Evolutionary conservation across 1,284 basidiomycete species (phyloP), one percentile per base, ranked within the genome.

Genomic region (Termitomyces sp.): DNA sequence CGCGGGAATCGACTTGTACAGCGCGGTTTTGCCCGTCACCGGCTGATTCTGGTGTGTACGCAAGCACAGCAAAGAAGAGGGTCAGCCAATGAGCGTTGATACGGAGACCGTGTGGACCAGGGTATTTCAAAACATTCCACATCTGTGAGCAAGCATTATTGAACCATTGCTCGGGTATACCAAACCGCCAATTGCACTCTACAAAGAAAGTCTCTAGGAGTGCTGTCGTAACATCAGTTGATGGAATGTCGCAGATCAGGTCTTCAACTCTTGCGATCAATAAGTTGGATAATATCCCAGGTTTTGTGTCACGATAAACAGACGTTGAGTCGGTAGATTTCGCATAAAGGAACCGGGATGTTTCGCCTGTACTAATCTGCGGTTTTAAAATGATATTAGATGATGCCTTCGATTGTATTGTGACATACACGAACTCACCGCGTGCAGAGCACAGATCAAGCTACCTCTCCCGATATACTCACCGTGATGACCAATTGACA

Each of bases 11-110:
- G 21, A 61, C 51, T 12, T 65, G 56, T 17, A 53, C 48, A 47
- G 62, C 60, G 17, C 52, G 56, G 31, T 52, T 50, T 2, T 63
- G 53, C 17, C 62, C 24, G 24, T 24, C 48, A 33, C 58, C 56
- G 33, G 60, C 55, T 36, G 58, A 59, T 49, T 61, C 61, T 6
- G 74, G 73, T 5, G 71, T 67, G 38, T 71, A 69, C 5, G 78
- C 76, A 38, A 81, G 67, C 30, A 80, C 68, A 8, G 77, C 69
- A 56, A 80, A 81, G 13, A 81, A 55, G 1, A 82, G 71, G 17
- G 70, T 70, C 3, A 82, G 64, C 77, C 77, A 81, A 61, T 79
- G 71, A 8, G 76, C 69, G 59, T 80, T 81, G 59, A 80, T 69
- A 43, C 73, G 65, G 17, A 63, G 55, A 40, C 60, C 67, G 54